A percentile compares a stretch with the other conserved stretches of the same genome.
Conservation (phyloP, 805 yeast species). For the Sugiyamaella americana region DNA sequence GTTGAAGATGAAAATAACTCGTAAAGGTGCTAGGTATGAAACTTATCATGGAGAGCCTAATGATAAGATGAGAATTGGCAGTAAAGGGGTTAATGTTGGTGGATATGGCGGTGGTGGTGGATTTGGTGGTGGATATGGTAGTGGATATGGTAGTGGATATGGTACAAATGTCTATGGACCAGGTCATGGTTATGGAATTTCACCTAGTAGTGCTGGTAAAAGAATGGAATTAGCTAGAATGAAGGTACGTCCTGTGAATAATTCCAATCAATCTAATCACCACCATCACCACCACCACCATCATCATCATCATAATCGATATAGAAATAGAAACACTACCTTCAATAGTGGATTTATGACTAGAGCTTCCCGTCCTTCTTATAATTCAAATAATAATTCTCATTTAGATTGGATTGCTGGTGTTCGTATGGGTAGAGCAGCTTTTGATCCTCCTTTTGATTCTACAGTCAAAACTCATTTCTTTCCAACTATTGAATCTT, state of each 20-base stretch:
- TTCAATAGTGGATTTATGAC: constrained; percentile 18
- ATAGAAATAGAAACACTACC: background rate
- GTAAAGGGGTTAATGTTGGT: background rate
- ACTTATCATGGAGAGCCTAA: constrained; percentile 51
- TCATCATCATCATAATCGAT: background rate
- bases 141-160: too few relatives aligned
- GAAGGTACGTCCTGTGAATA: constrained; percentile 10
- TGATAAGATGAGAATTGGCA: background rate
- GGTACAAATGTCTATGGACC: too few relatives aligned
- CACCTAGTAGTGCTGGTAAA: constrained; percentile 7
- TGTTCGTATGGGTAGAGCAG: constrained; percentile 62
- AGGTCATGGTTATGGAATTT: constrained; percentile 5
- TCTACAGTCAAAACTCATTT: background rate
- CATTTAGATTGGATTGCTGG: constrained; percentile 93
- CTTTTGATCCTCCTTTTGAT: constrained; percentile 26
- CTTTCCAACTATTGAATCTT: constrained; percentile 12
- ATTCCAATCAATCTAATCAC: background rate
- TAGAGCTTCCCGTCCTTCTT: constrained; percentile 18
- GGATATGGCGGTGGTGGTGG: too few relatives aligned
- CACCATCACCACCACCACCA: background rate
- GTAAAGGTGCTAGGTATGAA: constrained; percentile 36
- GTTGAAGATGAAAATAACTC: constrained; percentile 35
- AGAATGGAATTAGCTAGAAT: background rate
- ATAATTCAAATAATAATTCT: constrained; percentile 37
- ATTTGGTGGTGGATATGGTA: too few relatives aligned